Evolutionary conservation across 2,329 filamentous ascomycete species (phyloP).

Genomic region (Talaromyces sp.): DNA sequence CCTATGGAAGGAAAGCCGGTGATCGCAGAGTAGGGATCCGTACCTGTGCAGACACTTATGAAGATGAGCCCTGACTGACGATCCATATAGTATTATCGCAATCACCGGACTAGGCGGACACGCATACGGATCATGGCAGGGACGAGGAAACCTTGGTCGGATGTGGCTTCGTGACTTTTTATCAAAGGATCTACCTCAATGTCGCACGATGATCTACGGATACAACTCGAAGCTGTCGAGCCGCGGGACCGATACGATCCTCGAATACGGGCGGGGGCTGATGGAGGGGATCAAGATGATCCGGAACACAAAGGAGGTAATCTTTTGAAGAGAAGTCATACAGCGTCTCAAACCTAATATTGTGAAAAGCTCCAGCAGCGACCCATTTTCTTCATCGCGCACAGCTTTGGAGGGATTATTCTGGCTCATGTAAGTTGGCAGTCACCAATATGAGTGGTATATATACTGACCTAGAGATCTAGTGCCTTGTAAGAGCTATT

Average conservation of each 20-base stretch:
- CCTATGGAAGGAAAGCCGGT: not conserved
- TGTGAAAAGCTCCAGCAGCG: conserved; percentile 16
- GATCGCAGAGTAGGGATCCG: not conserved
- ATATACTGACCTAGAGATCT: not conserved
- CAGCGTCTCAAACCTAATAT: not conserved
- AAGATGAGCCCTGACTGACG: not conserved
- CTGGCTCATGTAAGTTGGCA: conserved; percentile 18
- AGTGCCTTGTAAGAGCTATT: conserved; percentile 16
- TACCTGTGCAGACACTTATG: no score
- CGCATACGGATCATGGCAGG: conserved; percentile 27
- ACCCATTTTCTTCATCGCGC: conserved; percentile 18
- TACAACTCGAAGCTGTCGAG: conserved; percentile 28
- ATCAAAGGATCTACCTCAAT: conserved; percentile 20
- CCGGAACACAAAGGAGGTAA: conserved; percentile 17
- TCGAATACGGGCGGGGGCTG: conserved; percentile 12
- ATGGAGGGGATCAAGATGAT: conserved; percentile 16
- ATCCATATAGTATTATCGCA: not conserved
- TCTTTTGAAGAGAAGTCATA: not conserved
- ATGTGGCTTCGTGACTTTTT: conserved; percentile 29
- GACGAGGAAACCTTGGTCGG: conserved; percentile 14
- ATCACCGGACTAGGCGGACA: conserved; percentile 17
- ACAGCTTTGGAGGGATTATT: conserved; percentile 23
- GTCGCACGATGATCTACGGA: conserved; percentile 28
- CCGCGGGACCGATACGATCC: conserved; percentile 16
- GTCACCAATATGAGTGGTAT: not conserved